Evolutionary conservation across 345 rosid species (phyloP), one percentile per base, ranked within the genome.

Genomic region (Raphanus sativus): DNA sequence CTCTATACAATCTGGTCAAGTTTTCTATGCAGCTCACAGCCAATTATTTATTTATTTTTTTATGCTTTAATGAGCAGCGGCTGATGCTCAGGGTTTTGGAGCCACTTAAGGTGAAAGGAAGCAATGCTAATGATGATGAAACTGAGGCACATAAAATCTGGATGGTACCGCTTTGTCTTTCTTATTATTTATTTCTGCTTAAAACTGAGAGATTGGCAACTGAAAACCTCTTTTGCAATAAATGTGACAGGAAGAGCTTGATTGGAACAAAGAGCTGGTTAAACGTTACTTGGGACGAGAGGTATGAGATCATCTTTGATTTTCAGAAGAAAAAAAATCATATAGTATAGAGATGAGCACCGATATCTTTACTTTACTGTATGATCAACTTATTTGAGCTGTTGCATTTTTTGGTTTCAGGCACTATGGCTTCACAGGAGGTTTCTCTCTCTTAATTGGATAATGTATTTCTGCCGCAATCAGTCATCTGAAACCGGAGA

Each of bases 341-440:
- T 17, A 9, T 21, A 65, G 29, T 13, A 29, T 65, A 9, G 45
- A 38, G 34, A 77, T 32, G 74, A 52, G 25, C 78, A 28, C n/a
- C 2, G 3, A 16, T 34, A 3, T 56, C 6, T 36, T 30, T 25
- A 5, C 6, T 36, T 30, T 25, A 5, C 21, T 58, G 33, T 75
- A 16, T 16, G 3, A 42, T 48, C 54, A 48, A 13, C 73, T 25
- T 67, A 48, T 24, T 58, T 59, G 67, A 67, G 58, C 3, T 56
- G 62, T 58, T 78, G 4, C 8, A 11, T 16, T 38, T 38, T 59
- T 62, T 55, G 17, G 42, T 77, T 42, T 26, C 89, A 94, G 95
- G 97, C 92, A 52, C 78, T 89, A 58, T 94, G 97, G 97, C 89
- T 92, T 67, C 89, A 95, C 74, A 89, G 97, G 2, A 88, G 97